These are phyloP conservation scores for Rhinocladiella similis DNA, from an alignment of 2,329 filamentous ascomycete species.

Conservation along the genomic window DNA sequence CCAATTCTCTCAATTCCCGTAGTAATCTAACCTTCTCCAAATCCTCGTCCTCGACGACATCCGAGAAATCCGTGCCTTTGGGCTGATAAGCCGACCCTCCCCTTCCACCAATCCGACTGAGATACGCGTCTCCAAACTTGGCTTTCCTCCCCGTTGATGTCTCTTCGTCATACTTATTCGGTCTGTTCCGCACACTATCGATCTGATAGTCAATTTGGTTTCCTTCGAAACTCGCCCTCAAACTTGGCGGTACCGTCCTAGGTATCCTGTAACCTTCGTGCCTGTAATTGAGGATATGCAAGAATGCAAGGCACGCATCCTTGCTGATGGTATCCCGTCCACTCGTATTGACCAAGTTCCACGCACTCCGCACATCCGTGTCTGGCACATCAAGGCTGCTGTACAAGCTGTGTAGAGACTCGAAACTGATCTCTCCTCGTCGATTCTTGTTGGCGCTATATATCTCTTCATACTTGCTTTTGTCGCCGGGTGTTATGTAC, in stretches of 20 bases:
- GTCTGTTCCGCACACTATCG: conserved; percentile 69
- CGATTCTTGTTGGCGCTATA: conserved; percentile 89
- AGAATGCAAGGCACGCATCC: conserved; percentile 88
- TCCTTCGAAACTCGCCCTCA: conserved; percentile 88
- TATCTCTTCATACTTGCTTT: conserved; percentile 94
- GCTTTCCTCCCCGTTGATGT: conserved; percentile 87
- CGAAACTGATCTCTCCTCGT: conserved; percentile 68
- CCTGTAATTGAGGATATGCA: conserved; percentile 94
- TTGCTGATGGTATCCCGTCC: conserved; percentile 83
- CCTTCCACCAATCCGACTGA: conserved; percentile 79
- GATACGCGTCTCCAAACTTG: conserved; percentile 96
- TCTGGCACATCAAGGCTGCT: conserved; percentile 66
- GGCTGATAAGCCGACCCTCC: conserved; percentile 71
- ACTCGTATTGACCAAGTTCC: conserved; percentile 96
- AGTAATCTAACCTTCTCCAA: conserved; percentile 97
- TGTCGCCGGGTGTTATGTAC: conserved; percentile 95
- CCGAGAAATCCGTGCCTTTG: conserved; percentile 84
- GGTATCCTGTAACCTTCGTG: conserved; percentile 96
- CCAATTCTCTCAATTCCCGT: conserved; percentile 86
- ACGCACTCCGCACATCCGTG: conserved; percentile 83
- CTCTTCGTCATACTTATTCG: conserved; percentile 64
- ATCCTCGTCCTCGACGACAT: conserved; percentile 80
- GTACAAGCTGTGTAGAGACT: conserved; percentile 52
- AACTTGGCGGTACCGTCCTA: conserved; percentile 83
- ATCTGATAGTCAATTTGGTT: conserved; percentile 96